These are phyloP conservation scores for Cladophialophora immunda DNA, from an alignment of 2,329 filamentous ascomycete genomes.

Conservation along the genomic window DNA sequence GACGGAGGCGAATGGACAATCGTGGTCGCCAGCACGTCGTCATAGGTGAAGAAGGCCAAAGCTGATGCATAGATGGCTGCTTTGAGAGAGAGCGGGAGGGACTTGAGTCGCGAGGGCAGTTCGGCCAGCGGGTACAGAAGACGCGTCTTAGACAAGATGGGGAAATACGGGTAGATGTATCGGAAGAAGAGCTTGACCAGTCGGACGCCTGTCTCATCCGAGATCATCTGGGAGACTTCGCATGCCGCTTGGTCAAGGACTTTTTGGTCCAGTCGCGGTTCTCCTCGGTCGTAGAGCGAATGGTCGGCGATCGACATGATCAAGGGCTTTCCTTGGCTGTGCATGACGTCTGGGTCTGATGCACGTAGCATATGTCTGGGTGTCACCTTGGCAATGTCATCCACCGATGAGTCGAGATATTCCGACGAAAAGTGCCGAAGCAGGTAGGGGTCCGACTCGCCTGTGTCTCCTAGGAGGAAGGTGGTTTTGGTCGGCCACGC, in stretches of 20 bases:
- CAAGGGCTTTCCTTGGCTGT: constrained; percentile 12
- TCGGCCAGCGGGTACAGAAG: constrained; percentile 19
- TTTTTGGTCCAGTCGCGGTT: constrained; percentile 16
- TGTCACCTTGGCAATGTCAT: constrained; percentile 15
- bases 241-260: constrained; percentile 17
- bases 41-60: constrained; percentile 46
- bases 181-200: constrained; percentile 23
- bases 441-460: constrained; percentile 24
- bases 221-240: constrained; percentile 19
- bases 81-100: constrained; percentile 36
- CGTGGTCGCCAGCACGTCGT: constrained; percentile 35
- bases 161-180: constrained; percentile 28
- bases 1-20: constrained; percentile 25
- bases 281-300: constrained; percentile 20
- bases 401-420: constrained; percentile 5
- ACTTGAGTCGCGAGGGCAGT: constrained; percentile 14
- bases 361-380: constrained; percentile 20
- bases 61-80: constrained; percentile 48
- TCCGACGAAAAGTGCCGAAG: constrained; percentile 20
- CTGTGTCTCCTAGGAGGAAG: constrained; percentile 17
- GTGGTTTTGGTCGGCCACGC: constrained; percentile 16
- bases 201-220: constrained; percentile 10
- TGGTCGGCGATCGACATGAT: constrained; percentile 22
- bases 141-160: constrained; percentile 17
- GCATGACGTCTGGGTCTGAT: constrained; percentile 10